Conservation (phyloP, 176 grass and related monocot genomes). For the sorghum (Sorghum bicolor) region Sorghum_bicolor_NCBIv3 NC_012871.2:74366001-74366500, state of each 20-base stretch:
- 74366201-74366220: not conserved
- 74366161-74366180: not conserved
- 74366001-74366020: not conserved
- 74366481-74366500: not conserved
- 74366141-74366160: not conserved
- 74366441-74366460: not conserved
- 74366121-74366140: conserved; percentile 5
- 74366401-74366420: conserved; percentile 52
- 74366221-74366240: not conserved
- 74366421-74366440: conserved; percentile 1
- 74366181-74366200: not conserved
- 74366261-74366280: not conserved
- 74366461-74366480: not conserved
- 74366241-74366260: not conserved
- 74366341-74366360: conserved; percentile 55
- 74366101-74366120: not conserved
- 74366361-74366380: conserved; percentile 62
- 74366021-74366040: not conserved
- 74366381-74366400: conserved; percentile 78
- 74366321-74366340: conserved; percentile 67
- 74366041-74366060: not conserved
- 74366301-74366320: conserved; percentile 32
- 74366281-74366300: not conserved
- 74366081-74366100: not conserved
- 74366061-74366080: not conserved